Percentiles rank a stretch among this genome's conserved stretches.
Conservation (phyloP, 352 stramenopile genomes). For the Phytophthora sp. region DNA sequence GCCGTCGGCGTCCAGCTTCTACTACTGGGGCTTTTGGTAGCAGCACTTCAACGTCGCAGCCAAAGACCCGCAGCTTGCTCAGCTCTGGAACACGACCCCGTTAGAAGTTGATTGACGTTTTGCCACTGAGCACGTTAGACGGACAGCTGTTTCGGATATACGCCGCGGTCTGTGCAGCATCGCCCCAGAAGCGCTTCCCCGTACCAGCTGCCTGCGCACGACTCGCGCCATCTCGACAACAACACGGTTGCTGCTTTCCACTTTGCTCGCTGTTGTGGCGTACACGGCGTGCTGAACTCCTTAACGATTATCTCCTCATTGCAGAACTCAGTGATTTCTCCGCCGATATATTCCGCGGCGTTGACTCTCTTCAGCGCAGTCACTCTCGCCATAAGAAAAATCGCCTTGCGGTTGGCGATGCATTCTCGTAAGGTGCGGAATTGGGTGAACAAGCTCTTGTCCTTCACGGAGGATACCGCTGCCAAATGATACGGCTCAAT, state of each 20-base stretch:
- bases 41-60: slow-evolving; percentile 1
- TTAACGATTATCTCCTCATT: slow-evolving; percentile 12
- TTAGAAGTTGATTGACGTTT: neutral
- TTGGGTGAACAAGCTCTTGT: slow-evolving; percentile 4
- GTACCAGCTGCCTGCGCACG: slow-evolving; percentile 6
- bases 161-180: slow-evolving; percentile 5
- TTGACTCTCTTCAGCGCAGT: slow-evolving; percentile 21
- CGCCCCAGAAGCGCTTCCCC: slow-evolving; percentile 5
- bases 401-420: neutral
- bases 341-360: slow-evolving; percentile 11
- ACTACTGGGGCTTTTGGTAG: neutral
- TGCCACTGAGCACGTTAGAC: slow-evolving; percentile 3
- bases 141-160: slow-evolving; percentile 21
- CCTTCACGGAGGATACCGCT: slow-evolving; percentile 1
- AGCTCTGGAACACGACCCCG: neutral
- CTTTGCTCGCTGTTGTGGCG: slow-evolving; percentile 14
- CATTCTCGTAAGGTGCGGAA: neutral
- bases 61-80: neutral
- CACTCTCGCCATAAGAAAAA: neutral
- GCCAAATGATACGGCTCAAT: slow-evolving; percentile 21
- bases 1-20: neutral
- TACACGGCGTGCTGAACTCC: slow-evolving; percentile 11
- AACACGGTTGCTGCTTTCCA: slow-evolving; percentile 14
- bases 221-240: slow-evolving; percentile 16
- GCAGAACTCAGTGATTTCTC: slow-evolving; percentile 21